phyloP scores from a whole-genome alignment of 495 filamentous ascomycete species.

The Penicillium maclennaniae region DNA sequence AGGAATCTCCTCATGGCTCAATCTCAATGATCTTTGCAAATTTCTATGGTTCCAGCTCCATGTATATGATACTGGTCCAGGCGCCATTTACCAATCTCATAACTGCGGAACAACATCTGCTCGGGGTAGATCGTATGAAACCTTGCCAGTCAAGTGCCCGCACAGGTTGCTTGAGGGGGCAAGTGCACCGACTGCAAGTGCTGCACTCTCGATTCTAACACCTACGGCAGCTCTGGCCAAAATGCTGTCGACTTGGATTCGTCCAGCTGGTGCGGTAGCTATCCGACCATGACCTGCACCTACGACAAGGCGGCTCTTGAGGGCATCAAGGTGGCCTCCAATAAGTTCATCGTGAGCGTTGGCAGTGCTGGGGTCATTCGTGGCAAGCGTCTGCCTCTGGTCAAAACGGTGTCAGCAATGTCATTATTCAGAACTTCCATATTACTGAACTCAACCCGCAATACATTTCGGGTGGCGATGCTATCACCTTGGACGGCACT shows the following conservation, averaged over 20 bases:
- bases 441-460: constrained; percentile 43
- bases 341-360: constrained; percentile 40
- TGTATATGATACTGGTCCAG: no score
- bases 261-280: constrained; percentile 30
- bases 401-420: constrained; percentile 37
- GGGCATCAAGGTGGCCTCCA: constrained; percentile 32
- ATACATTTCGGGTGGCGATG: constrained; percentile 43
- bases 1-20: no score
- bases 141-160: no score
- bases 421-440: constrained; percentile 45
- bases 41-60: no score
- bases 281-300: constrained; percentile 23
- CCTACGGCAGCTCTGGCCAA: constrained; percentile 25
- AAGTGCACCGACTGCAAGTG: constrained; percentile 35
- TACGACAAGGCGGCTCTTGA: constrained; percentile 37
- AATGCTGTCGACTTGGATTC: constrained; percentile 26
- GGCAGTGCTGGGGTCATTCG: constrained; percentile 35
- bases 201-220: constrained; percentile 26
- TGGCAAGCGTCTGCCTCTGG: constrained; percentile 37
- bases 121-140: no score
- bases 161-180: constrained; percentile 9
- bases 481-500: constrained; percentile 30
- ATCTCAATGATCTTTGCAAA: no score
- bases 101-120: no score
- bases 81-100: not conserved